A percentile compares a stretch with the other conserved stretches of the same genome.
These are phyloP conservation scores for Daucus carota DNA, from an alignment of 129 eudicot genomes.

Conservation along the genomic window DNA sequence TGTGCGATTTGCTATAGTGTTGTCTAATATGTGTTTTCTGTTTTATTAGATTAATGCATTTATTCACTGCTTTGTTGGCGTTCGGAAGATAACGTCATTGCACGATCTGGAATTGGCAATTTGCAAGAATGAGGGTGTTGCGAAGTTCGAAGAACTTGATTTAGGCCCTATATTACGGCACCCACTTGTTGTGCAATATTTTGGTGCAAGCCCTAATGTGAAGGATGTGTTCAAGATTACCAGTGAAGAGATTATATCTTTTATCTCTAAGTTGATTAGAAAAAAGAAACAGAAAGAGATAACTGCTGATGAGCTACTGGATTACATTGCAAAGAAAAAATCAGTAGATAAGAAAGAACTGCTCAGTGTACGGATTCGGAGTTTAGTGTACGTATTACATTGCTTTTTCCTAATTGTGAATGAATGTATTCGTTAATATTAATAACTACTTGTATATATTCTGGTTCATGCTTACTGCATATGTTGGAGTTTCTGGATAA, in stretches of 20 bases:
- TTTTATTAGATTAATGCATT: conserved; percentile 57
- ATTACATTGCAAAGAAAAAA: conserved; percentile 47
- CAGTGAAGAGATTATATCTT: conserved; percentile 44
- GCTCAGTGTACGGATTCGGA: conserved; percentile 65
- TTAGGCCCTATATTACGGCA: conserved; percentile 73
- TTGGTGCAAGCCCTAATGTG: conserved; percentile 44
- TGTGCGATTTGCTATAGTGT: not conserved
- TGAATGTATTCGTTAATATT: not conserved
- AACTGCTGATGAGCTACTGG: conserved; percentile 43
- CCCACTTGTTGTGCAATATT: conserved; percentile 71
- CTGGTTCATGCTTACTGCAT: not conserved
- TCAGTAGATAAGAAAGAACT: conserved; percentile 33
- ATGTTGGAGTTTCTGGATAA: not conserved
- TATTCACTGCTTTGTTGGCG: conserved; percentile 83
- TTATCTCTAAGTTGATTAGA: conserved; percentile 33
- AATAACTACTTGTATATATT: not conserved
- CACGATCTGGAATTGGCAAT: conserved; percentile 67
- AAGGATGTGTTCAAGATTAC: conserved; percentile 55
- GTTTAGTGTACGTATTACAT: conserved; percentile 52
- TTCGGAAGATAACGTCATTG: conserved; percentile 63
- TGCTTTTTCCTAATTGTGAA: not conserved
- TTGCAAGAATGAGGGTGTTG: conserved; percentile 67
- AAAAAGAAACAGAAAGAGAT: conserved; percentile 26
- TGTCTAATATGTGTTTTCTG: not conserved
- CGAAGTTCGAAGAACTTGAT: conserved; percentile 70